phyloP scores from a whole-genome alignment of 257 asterid species.

The Orobanche coerulescens region DNA sequence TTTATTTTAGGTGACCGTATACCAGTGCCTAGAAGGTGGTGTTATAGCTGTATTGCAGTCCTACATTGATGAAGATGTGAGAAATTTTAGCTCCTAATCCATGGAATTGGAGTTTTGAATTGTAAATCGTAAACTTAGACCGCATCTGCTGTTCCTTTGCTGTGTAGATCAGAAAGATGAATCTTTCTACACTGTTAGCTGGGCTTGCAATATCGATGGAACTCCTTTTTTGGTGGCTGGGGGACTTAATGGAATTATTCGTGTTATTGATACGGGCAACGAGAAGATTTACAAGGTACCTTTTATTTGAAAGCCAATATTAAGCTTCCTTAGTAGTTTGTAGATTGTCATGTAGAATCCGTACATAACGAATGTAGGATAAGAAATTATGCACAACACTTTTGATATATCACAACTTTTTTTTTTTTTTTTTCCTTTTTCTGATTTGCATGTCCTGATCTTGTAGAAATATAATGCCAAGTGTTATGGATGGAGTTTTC shows the following conservation, averaged over 20 bases:
- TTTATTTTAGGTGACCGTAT: constrained; percentile 72
- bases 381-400: not conserved
- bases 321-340: not conserved
- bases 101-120: not conserved
- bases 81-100: constrained; percentile 19
- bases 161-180: constrained; percentile 84
- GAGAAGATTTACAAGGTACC: constrained; percentile 84
- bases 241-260: constrained; percentile 77
- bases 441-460: not conserved
- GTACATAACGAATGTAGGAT: not conserved
- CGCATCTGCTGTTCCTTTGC: constrained; percentile 29
- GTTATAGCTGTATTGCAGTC: constrained; percentile 94
- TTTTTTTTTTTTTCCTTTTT: not conserved
- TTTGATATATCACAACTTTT: not conserved
- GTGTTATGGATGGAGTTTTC: too few relatives aligned
- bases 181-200: constrained; percentile 89
- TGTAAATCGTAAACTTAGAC: constrained; percentile 27
- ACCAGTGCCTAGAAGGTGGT: constrained; percentile 82
- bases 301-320: not conserved
- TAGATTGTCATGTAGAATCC: not conserved
- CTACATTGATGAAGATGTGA: constrained; percentile 94
- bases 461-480: not conserved
- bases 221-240: constrained; percentile 85
- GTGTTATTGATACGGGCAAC: constrained; percentile 80
- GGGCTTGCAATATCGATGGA: constrained; percentile 92